Conservation (phyloP, 179 eudicot genomes). For the Silene vulgaris region DNA sequence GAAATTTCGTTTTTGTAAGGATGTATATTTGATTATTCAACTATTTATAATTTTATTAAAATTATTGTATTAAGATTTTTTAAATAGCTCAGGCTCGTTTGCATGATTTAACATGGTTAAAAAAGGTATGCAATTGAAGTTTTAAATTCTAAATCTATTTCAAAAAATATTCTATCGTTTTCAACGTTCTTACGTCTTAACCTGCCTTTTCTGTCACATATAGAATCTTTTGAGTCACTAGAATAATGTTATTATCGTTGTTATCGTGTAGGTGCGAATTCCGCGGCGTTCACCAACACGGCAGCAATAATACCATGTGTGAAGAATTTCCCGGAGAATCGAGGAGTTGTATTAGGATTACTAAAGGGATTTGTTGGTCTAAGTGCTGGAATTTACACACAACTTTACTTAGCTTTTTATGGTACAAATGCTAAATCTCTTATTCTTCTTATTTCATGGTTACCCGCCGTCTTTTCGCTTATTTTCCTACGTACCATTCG, state of each 20-base stretch:
- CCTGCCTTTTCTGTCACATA: too few species aligned
- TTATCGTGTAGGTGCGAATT: conserved; percentile 31
- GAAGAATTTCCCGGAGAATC: conserved; percentile 33
- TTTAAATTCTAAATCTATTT: too few species aligned
- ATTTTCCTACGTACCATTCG: conserved; percentile 26
- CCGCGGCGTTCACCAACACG: conserved; percentile 33
- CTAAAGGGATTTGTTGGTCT: conserved; percentile 37
- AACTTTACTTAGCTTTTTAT: conserved; percentile 35
- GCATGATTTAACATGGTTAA: too few species aligned
- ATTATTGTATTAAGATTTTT: too few species aligned
- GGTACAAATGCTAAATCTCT: conserved; percentile 27
- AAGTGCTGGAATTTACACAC: conserved; percentile 38
- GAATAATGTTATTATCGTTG: not conserved
- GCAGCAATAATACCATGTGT: conserved; percentile 37
- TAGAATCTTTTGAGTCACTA: not conserved
- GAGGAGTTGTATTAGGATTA: conserved; percentile 36
- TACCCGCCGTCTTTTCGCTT: conserved; percentile 28
- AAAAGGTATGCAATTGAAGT: too few species aligned
- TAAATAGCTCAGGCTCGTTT: too few species aligned
- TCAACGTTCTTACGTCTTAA: too few species aligned
- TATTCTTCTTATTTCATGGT: conserved; percentile 34
- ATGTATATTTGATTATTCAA: too few species aligned
- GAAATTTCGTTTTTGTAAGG: too few species aligned
- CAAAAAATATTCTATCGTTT: too few species aligned
- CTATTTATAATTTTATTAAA: too few species aligned